Evolutionary conservation across 2,329 filamentous ascomycete species (phyloP).

Genomic region (Penicillium sp.): DNA sequence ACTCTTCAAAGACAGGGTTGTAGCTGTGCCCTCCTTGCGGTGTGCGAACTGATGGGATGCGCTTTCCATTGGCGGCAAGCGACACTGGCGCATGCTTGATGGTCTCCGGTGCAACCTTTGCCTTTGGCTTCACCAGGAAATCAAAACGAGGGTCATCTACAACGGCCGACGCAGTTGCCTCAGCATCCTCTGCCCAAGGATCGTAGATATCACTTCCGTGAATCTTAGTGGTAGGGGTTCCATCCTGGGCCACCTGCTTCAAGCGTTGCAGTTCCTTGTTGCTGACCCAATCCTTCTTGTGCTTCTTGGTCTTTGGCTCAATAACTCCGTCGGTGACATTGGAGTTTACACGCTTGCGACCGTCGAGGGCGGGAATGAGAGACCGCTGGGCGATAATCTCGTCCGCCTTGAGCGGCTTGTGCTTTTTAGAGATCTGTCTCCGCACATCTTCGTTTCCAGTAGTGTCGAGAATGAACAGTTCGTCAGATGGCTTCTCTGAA

Average conservation of each 20-base stretch:
- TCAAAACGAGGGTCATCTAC: slow-evolving; percentile 56
- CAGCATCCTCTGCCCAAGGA: slow-evolving; percentile 66
- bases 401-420: slow-evolving; percentile 83
- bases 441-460: slow-evolving; percentile 68
- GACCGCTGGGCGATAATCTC: slow-evolving; percentile 88
- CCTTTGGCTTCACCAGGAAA: slow-evolving; percentile 67
- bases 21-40: slow-evolving; percentile 86
- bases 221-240: slow-evolving; percentile 49
- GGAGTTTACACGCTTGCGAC: slow-evolving; percentile 72
- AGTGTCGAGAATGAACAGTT: slow-evolving; percentile 83
- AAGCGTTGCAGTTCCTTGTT: slow-evolving; percentile 80
- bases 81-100: slow-evolving; percentile 77
- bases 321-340: slow-evolving; percentile 73
- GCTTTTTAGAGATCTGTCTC: slow-evolving; percentile 64
- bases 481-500: slow-evolving; percentile 75
- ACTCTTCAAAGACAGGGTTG: slow-evolving; percentile 86
- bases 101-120: slow-evolving; percentile 72
- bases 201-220: slow-evolving; percentile 67
- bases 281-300: slow-evolving; percentile 76
- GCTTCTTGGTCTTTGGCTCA: slow-evolving; percentile 67
- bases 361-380: slow-evolving; percentile 73
- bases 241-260: slow-evolving; percentile 74
- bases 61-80: slow-evolving; percentile 77
- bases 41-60: slow-evolving; percentile 73
- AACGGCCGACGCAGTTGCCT: slow-evolving; percentile 41